Percentiles rank a stretch among this genome's conserved stretches.
phyloP scores from a whole-genome alignment of 2,329 filamentous ascomycete genomes.

The Hypoxylon sp. region DNA sequence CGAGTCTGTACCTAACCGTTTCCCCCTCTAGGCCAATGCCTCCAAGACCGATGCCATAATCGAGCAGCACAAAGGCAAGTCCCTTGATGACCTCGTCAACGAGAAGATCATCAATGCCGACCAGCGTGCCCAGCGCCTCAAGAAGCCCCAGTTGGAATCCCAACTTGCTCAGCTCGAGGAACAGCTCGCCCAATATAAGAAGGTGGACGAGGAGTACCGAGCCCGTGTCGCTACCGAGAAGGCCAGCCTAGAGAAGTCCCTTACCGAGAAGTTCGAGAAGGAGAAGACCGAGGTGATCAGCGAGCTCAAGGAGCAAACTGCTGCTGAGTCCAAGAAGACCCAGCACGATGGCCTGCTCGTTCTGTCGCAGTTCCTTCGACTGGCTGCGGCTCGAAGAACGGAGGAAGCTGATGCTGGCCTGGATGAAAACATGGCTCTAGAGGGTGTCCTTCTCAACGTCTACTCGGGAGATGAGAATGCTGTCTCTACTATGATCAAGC shows the following conservation, averaged over 20 bases:
- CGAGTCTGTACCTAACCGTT: slow-evolving; percentile 34
- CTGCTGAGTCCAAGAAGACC: slow-evolving; percentile 67
- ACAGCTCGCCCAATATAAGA: slow-evolving; percentile 80
- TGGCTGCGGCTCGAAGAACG: slow-evolving; percentile 81
- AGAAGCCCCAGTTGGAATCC: slow-evolving; percentile 80
- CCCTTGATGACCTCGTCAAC: slow-evolving; percentile 80
- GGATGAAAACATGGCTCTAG: slow-evolving; percentile 85
- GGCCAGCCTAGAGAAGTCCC: slow-evolving; percentile 71
- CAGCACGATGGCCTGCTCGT: slow-evolving; percentile 77
- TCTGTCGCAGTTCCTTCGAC: slow-evolving; percentile 83
- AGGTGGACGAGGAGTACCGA: slow-evolving; percentile 81
- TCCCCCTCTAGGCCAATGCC: slow-evolving; percentile 71
- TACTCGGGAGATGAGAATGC: slow-evolving; percentile 84
- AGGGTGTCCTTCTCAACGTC: slow-evolving; percentile 83
- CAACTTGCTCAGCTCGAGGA: slow-evolving; percentile 80
- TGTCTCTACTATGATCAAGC: slow-evolving; percentile 81
- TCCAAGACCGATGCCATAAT: slow-evolving; percentile 80
- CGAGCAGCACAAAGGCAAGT: slow-evolving; percentile 77
- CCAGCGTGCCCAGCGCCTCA: slow-evolving; percentile 82
- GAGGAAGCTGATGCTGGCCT: slow-evolving; percentile 75
- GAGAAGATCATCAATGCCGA: slow-evolving; percentile 83
- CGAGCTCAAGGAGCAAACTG: slow-evolving; percentile 69
- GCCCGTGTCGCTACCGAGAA: slow-evolving; percentile 71
- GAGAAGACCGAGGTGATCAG: slow-evolving; percentile 68
- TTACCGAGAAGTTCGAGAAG: slow-evolving; percentile 67